Evolutionary conservation across 1,139 yeast species (phyloP), one percentile per base, ranked within the genome.

Genomic region (Taphrina sp.): DNA sequence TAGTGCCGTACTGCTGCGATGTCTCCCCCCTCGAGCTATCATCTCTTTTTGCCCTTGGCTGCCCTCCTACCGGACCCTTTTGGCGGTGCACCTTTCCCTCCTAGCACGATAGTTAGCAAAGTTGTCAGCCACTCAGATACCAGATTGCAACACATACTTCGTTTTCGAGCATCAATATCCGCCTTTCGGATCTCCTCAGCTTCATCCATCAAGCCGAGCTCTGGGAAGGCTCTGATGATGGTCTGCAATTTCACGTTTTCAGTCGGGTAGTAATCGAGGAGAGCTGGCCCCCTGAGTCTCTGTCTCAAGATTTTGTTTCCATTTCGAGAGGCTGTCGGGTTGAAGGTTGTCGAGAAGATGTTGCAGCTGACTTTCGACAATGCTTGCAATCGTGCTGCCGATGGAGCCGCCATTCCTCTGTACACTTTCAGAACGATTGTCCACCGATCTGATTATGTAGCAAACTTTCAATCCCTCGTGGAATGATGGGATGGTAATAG

Each of bases 1-100:
- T n/a, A n/a, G n/a, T n/a, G n/a, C n/a, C n/a, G n/a, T n/a, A n/a
- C n/a, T n/a, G n/a, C n/a, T n/a, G n/a, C n/a, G n/a, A n/a, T n/a
- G n/a, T n/a, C n/a, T n/a, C n/a, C n/a, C n/a, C n/a, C n/a, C n/a
- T n/a, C n/a, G n/a, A n/a, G n/a, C n/a, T n/a, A n/a, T n/a, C n/a
- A 52, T 24, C 59, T 16, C 53, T 53, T 45, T 52, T 38, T 57
- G 16, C 51, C 49, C 49, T 41, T 54, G 23, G 59, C 39, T 14
- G 58, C 59, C 3, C 52, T 36, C 12, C 51, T 43, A 14, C 60
- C 60, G n/a, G 53, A 44, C 31, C 62, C 62, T 60, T 62, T 62
- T 38, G 58, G 60, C 28, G 64, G 64, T 19, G 64, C 60, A 10
- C 65, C 64, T 43, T 62, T 62, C 23, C 65, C 65, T 35, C 64